Evolutionary conservation across 176 grass and related monocot species (phyloP), one percentile per base, ranked within the genome.

Genomic region (Lolium multiflorum): DNA sequence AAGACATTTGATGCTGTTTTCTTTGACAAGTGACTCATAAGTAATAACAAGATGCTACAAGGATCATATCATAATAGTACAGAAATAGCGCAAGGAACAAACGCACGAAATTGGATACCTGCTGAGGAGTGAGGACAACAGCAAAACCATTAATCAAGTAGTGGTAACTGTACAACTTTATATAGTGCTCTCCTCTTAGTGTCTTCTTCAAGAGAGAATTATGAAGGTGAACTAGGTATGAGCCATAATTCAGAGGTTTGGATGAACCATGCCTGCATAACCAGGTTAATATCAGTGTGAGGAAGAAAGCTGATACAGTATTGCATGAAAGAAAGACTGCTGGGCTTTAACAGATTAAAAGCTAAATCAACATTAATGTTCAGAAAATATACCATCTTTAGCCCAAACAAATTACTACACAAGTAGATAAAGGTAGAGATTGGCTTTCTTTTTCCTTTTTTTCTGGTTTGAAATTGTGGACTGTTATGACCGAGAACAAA

Each of bases 61-160:
- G n/a, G 55, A 76, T 35, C 31, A 76, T 18, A 9, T 49, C 24
- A 31, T 76, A 5, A 76, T 20, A 81, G 51, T 43, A 56, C 20
- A 85, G 54, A 85, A 85, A 63, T 82, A 76, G 76, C 9, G 43
- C 6, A 71, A 83, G 38, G 10, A 82, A 85, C 4, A 54, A 50
- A 81, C 14, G 3, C 31, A 17, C 39, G 74, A 70, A 77, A 57
- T 44, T 50, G 20, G 21, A 81, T 92, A 99, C 97, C 97, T 99
- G 97, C 77, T 85, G 82, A 83, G 92, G 76, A 89, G 90, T 99
- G 77, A 99, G 89, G 71, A 93, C 86, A 90, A 94, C 85, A 85
- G 97, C 88, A 89, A 99, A 99, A 66, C 97, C 97, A 82, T 99
- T 99, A 78, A 99, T 88, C 87, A 99, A 91, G 84, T 96, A 99